Percentiles rank a stretch among this genome's conserved stretches.
These are phyloP conservation scores for Fusarium luffae DNA, from an alignment of 2,329 filamentous ascomycete genomes.

Conservation along the genomic window DNA sequence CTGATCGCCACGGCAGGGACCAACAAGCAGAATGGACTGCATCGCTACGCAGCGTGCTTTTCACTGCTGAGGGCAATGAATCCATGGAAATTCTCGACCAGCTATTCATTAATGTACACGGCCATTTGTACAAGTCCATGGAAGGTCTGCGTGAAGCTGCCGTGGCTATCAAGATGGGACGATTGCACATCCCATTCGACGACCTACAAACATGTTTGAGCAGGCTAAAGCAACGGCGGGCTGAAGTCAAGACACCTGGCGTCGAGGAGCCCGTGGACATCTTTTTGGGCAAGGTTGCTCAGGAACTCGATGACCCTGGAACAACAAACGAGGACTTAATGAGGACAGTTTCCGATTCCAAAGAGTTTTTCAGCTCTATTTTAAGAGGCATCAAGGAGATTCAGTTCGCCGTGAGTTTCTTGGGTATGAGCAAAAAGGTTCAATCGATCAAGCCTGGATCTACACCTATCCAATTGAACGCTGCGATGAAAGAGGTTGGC, in stretches of 20 bases:
- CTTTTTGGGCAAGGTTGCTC: conserved; percentile 77
- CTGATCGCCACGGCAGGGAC: conserved; percentile 65
- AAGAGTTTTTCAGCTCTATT: conserved; percentile 90
- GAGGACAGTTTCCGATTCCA: conserved; percentile 88
- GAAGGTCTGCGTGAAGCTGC: conserved; percentile 92
- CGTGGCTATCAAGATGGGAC: conserved; percentile 88
- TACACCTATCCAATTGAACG: conserved; percentile 81
- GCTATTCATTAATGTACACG: conserved; percentile 88
- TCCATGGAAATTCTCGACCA: conserved; percentile 90
- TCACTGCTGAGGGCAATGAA: conserved; percentile 86
- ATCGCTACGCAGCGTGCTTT: conserved; percentile 84
- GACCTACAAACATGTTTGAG: conserved; percentile 76
- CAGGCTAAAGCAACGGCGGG: conserved; percentile 62
- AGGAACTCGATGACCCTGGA: conserved; percentile 77
- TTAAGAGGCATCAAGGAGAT: conserved; percentile 94
- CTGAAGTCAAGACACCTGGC: conserved; percentile 51
- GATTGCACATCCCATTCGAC: conserved; percentile 90
- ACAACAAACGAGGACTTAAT: conserved; percentile 75
- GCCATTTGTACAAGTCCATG: conserved; percentile 84
- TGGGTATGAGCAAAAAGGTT: conserved; percentile 86
- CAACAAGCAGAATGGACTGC: conserved; percentile 94
- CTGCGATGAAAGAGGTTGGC: conserved; percentile 96
- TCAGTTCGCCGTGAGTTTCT: conserved; percentile 92
- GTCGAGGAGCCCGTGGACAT: conserved; percentile 66
- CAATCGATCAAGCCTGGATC: conserved; percentile 73